Base-by-base conservation (phyloP, 2,329 filamentous ascomycete genomes). In the Calonectria naviculata region DNA sequence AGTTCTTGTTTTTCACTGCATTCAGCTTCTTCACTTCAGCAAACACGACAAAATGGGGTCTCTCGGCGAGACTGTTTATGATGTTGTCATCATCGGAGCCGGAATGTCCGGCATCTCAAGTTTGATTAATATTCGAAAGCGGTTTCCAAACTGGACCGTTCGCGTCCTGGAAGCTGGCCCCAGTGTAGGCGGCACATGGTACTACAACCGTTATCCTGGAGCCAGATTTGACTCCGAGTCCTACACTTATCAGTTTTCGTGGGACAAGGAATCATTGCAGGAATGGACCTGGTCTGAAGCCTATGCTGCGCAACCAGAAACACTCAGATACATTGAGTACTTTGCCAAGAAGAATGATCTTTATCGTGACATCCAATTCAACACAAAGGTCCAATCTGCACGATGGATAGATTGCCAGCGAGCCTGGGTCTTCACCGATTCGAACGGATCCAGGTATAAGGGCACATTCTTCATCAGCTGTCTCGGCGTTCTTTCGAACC, bases 21-120 rank as follows among this genome's bases (percentile, higher is more conserved):
- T 46, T 24, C 12, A 10, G 4, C 21, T 10, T 24, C 9, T 12
- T 17, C 42, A 46, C 15, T 17, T 13, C 12, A 15, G 21, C 12
- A 38, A 7, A 38, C 4, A 7, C 28, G 8, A 31, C 49, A 58
- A n/a, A 15, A 76, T 76, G 74, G 74, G 74, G 2, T 76, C 73
- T 8, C 29, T 76, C 9, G 38, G 47, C 44, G 67, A 28, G 13
- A 31, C 17, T 1, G 19, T 5, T 5, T 77, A 74, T 38, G 75
- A 76, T 61, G 67, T 76, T 7, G 54, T 77, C 36, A 76, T 76
- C 9, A 31, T 78, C 2, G 76, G 76, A 21, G 63, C 76, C 4
- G 76, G 76, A 2, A 78, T 86, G 7, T 83, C 81, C 6, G 85
- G 85, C 0, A 81, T 87, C 46, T 85, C 82, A 54, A 79, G 81